These are phyloP conservation scores for Glycyrrhiza uralensis DNA, from an alignment of 306 rosid genomes.

Conservation along the genomic window DNA sequence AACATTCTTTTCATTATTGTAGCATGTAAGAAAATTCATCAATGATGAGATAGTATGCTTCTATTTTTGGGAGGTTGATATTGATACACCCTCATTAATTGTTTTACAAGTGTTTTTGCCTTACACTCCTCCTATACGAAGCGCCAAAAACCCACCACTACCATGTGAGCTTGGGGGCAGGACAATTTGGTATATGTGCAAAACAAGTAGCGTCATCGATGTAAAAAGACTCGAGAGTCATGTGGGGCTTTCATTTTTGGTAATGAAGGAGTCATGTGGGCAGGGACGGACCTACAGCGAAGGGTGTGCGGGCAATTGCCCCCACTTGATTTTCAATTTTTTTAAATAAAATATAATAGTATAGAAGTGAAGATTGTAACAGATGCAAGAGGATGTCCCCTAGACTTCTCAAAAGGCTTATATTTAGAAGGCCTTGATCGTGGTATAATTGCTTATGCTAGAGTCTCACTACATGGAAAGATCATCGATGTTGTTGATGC, in stretches of 20 bases:
- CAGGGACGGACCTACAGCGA: too few species aligned
- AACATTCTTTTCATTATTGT: not conserved
- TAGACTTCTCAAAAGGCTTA: too few species aligned
- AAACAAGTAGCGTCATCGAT: not conserved
- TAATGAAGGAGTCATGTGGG: not conserved
- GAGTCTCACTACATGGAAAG: too few species aligned
- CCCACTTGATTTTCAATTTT: too few species aligned
- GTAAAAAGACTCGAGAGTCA: not conserved
- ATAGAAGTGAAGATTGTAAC: too few species aligned
- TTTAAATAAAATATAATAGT: too few species aligned
- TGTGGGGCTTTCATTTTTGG: not conserved
- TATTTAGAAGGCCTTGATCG: too few species aligned
- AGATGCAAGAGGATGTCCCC: too few species aligned
- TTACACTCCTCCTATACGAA: not conserved
- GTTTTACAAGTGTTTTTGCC: not conserved
- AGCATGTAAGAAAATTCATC: not conserved
- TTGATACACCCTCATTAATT: not conserved
- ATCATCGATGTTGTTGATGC: too few species aligned
- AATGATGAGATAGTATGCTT: not conserved
- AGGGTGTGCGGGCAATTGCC: too few species aligned
- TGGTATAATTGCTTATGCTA: too few species aligned
- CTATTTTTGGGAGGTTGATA: not conserved
- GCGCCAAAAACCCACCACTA: not conserved
- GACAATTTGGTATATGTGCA: not conserved
- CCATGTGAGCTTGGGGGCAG: not conserved